These are phyloP conservation scores for Ganoderma leucocontextum DNA, from an alignment of 1,284 basidiomycete species.

Conservation along the genomic window DNA sequence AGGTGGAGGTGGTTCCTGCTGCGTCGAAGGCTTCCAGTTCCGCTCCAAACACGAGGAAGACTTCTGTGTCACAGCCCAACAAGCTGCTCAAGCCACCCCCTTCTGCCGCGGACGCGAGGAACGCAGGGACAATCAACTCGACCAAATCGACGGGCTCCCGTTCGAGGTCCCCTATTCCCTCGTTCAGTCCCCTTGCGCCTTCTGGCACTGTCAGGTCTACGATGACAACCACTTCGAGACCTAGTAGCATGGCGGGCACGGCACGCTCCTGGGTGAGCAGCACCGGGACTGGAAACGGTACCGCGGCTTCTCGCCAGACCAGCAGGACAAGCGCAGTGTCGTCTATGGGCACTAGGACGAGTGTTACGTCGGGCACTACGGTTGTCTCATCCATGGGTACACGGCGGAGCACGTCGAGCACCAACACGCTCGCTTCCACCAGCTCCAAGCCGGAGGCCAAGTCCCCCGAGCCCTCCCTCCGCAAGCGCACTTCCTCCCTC, in stretches of 20 bases:
- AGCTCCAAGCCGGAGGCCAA: conserved; percentile 21
- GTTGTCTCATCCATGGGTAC: conserved; percentile 51
- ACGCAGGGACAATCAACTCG: conserved; percentile 26
- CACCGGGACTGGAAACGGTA: conserved; percentile 25
- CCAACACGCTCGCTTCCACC: conserved; percentile 30
- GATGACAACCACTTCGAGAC: conserved; percentile 21
- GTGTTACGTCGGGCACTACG: conserved; percentile 30
- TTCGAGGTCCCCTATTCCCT: conserved; percentile 42
- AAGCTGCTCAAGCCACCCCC: conserved; percentile 32
- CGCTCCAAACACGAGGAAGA: conserved; percentile 22
- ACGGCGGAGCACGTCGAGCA: conserved; percentile 32
- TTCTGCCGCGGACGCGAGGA: conserved; percentile 23
- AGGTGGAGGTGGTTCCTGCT: conserved; percentile 9
- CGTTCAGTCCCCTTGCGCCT: conserved; percentile 34
- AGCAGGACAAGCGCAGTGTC: conserved; percentile 45
- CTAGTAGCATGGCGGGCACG: conserved; percentile 30
- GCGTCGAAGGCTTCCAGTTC: conserved; percentile 20
- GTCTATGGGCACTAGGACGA: conserved; percentile 48
- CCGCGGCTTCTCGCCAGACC: conserved; percentile 34
- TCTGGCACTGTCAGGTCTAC: conserved; percentile 20
- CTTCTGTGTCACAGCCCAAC: conserved; percentile 27
- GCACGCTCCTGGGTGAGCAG: conserved; percentile 33
- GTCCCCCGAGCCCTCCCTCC: conserved; percentile 21
- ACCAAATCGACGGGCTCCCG: conserved; percentile 28
- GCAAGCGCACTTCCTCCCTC: conserved; percentile 59